Evolutionary conservation across 208 protist species (phyloP).

Genomic region (Lotmaria passim): DNA sequence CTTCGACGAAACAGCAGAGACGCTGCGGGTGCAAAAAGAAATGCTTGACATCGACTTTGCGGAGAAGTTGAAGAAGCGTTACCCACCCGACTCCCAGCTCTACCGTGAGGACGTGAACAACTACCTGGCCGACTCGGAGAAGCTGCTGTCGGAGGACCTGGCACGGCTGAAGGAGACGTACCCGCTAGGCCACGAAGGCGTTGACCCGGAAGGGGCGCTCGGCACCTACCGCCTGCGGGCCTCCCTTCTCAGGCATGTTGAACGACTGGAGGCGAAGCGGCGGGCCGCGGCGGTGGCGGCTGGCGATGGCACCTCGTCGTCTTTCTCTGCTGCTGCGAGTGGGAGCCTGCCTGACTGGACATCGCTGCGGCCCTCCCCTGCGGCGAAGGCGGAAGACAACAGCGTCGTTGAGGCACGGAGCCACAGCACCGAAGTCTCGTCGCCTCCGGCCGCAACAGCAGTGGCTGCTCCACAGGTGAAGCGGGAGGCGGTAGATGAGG

Average conservation of each 20-base stretch:
- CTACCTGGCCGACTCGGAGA: constrained; percentile 18
- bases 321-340: not conserved
- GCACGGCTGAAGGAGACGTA: constrained; percentile 7
- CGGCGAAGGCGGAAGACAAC: not conserved
- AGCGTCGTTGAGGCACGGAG: not conserved
- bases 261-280: constrained; percentile 30
- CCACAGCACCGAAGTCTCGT: not conserved
- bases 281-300: constrained; percentile 21
- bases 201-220: constrained; percentile 16
- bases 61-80: constrained; percentile 2
- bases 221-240: constrained; percentile 19
- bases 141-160: constrained; percentile 11
- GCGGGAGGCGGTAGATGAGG: not conserved
- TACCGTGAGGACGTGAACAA: constrained; percentile 7
- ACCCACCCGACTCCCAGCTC: constrained; percentile 9
- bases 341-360: not conserved
- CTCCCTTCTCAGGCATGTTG: constrained; percentile 16
- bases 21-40: constrained; percentile 8
- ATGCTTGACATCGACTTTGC: not conserved
- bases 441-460: not conserved
- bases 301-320: constrained; percentile 15
- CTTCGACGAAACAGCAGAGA: constrained; percentile 14
- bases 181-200: constrained; percentile 7
- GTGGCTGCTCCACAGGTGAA: not conserved
- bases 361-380: not conserved